Evolutionary conservation across 495 filamentous ascomycete species (phyloP).

Genomic region (Hypoxylon fragiforme): DNA sequence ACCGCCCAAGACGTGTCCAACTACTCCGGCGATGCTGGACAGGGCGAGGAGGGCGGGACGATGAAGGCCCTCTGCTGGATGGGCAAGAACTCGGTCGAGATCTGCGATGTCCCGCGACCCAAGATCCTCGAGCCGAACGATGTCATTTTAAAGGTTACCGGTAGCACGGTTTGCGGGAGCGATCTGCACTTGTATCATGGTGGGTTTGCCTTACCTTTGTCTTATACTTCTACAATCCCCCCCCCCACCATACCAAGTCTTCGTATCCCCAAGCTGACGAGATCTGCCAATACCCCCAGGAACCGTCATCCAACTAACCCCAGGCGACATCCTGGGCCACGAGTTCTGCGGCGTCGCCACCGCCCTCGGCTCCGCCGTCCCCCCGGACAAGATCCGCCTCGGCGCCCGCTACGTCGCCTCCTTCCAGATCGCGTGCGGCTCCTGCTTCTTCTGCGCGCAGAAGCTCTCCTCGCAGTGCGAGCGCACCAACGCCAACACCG

Average conservation of each 20-base stretch:
- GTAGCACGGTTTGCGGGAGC: constrained; percentile 82
- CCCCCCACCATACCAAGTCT: too few species aligned
- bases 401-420: constrained; percentile 82
- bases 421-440: constrained; percentile 82
- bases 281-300: constrained; percentile 31
- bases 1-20: constrained; percentile 61
- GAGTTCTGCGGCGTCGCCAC: constrained; percentile 87
- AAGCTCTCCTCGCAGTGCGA: constrained; percentile 79
- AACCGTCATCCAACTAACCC: constrained; percentile 68
- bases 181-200: constrained; percentile 84
- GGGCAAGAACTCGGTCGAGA: constrained; percentile 67
- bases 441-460: constrained; percentile 77
- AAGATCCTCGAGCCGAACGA: constrained; percentile 72
- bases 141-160: constrained; percentile 83
- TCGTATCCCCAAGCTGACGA: not conserved
- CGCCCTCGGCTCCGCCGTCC: constrained; percentile 62
- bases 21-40: constrained; percentile 47
- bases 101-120: constrained; percentile 68
- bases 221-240: not conserved
- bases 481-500: constrained; percentile 71
- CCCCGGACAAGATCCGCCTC: constrained; percentile 55
- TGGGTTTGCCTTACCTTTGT: constrained; percentile 6
- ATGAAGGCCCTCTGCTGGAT: constrained; percentile 78
- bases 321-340: constrained; percentile 88
- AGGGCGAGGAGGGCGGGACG: constrained; percentile 52